A percentile compares a stretch with the other conserved stretches of the same genome.
Evolutionary conservation across 352 stramenopile species (phyloP).

Genomic region (Phytophthora vignae): DNA sequence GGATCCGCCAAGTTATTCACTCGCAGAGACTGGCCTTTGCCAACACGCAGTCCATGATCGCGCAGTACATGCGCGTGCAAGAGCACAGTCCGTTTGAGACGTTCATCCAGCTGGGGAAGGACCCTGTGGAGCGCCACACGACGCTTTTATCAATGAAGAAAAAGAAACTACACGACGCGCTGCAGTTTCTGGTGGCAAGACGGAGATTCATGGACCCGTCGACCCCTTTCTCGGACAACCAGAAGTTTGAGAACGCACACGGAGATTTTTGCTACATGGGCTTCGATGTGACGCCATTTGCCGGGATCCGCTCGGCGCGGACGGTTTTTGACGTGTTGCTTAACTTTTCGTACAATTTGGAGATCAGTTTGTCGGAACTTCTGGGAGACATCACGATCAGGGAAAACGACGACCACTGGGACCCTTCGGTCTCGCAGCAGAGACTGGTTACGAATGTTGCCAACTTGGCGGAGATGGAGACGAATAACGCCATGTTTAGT

Average conservation of each 20-base stretch:
- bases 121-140: conserved; percentile 38
- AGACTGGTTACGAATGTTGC: conserved; percentile 46
- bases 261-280: conserved; percentile 51
- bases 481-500: conserved; percentile 51
- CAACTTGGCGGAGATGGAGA: conserved; percentile 48
- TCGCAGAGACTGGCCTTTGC: conserved; percentile 47
- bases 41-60: conserved; percentile 49
- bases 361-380: conserved; percentile 58
- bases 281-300: conserved; percentile 66
- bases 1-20: conserved; percentile 42
- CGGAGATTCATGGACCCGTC: conserved; percentile 43
- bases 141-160: conserved; percentile 49
- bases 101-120: conserved; percentile 47
- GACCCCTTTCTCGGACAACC: conserved; percentile 45
- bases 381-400: conserved; percentile 60
- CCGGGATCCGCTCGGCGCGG: conserved; percentile 27
- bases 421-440: conserved; percentile 49
- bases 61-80: conserved; percentile 52
- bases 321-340: conserved; percentile 57
- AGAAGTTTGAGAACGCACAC: conserved; percentile 53
- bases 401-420: conserved; percentile 57
- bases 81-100: conserved; percentile 47
- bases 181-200: conserved; percentile 44
- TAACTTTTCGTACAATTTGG: conserved; percentile 59
- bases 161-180: conserved; percentile 45